phyloP scores from a whole-genome alignment of 306 rosid genomes.

The Vigna hirtella region DNA sequence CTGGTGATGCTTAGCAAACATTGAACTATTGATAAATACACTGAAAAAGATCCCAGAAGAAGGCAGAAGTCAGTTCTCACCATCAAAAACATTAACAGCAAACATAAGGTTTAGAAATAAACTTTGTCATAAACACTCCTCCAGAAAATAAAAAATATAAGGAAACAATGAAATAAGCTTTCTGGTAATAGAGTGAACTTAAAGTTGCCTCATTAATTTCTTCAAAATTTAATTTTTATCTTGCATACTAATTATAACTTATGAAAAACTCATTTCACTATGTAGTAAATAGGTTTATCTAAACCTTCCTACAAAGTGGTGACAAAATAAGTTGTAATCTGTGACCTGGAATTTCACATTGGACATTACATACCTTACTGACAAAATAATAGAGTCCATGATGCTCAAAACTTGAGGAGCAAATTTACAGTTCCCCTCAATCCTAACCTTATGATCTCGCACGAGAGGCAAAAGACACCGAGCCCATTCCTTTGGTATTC shows the following conservation, averaged over 20 bases:
- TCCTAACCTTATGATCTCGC: constrained; percentile 72
- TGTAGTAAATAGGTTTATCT: not conserved
- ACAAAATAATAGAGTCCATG: constrained; percentile 80
- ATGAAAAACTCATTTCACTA: not conserved
- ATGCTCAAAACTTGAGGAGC: constrained; percentile 75
- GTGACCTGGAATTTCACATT: not conserved
- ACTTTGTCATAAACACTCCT: not conserved
- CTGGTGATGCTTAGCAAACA: constrained; percentile 71
- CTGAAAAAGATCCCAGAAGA: constrained; percentile 49
- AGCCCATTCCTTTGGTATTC: constrained; percentile 98
- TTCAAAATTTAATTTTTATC: too few species aligned
- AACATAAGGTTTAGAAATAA: not conserved
- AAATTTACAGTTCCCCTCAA: constrained; percentile 74
- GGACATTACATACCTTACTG: constrained; percentile 62
- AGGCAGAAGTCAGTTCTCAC: constrained; percentile 35
- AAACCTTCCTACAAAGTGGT: not conserved
- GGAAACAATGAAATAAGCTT: too few species aligned
- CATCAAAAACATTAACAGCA: not conserved
- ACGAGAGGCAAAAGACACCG: constrained; percentile 88
- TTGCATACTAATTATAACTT: too few species aligned
- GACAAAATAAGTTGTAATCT: not conserved
- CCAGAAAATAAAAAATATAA: too few species aligned
- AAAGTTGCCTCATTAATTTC: not conserved
- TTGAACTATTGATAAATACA: constrained; percentile 71
- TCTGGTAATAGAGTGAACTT: too few species aligned